Conservation (phyloP, 1,284 basidiomycete genomes). For the Cryptococcus floricola region DNA sequence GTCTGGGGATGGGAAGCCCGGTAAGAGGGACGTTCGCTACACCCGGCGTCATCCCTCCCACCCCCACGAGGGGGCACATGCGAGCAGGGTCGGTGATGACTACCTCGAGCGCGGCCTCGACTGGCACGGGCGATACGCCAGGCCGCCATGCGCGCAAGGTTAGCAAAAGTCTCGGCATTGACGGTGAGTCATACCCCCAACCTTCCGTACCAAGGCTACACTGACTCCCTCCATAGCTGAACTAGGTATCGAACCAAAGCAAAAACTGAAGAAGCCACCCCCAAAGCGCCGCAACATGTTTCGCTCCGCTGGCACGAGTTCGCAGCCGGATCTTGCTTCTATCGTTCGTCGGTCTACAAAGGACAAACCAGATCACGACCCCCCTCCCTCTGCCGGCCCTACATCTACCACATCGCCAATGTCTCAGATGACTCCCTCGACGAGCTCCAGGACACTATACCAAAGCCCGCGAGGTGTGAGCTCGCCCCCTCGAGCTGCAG, state of each 20-base stretch:
- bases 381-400: constrained; percentile 2
- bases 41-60: constrained; percentile 27
- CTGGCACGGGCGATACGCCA: constrained; percentile 5
- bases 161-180: constrained; percentile 31
- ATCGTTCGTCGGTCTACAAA: constrained; percentile 74
- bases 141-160: constrained; percentile 8
- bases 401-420: constrained; percentile 1
- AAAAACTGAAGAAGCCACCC: constrained; percentile 13
- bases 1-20: constrained; percentile 1
- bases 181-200: constrained; percentile 30
- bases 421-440: background rate
- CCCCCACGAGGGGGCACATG: constrained; percentile 19
- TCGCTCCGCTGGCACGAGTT: constrained; percentile 77
- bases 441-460: background rate
- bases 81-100: constrained; percentile 9
- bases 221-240: constrained; percentile 21
- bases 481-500: background rate
- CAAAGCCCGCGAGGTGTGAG: background rate
- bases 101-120: constrained; percentile 8
- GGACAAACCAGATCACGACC: constrained; percentile 30
- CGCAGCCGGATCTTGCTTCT: constrained; percentile 80
- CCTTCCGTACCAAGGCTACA: background rate
- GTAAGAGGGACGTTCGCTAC: background rate
- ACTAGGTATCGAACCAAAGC: constrained; percentile 18
- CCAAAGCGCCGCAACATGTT: constrained; percentile 75